These are phyloP conservation scores for Backusella circina DNA, from an alignment of 192 early-diverging fungal species.

Conservation along the genomic window DNA sequence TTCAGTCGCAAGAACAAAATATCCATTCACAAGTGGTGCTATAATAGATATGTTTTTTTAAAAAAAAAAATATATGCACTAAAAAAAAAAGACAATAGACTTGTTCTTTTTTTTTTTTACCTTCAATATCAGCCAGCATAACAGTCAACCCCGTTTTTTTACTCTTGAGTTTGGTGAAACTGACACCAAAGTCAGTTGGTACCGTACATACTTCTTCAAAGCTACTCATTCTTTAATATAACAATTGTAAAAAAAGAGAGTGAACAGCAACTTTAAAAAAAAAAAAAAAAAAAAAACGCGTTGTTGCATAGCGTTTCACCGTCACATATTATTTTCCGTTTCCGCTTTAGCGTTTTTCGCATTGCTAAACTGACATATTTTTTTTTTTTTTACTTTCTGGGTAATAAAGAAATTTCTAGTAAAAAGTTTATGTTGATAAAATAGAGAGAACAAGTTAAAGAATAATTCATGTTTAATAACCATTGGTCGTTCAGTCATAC, in stretches of 20 bases:
- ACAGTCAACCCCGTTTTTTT: constrained; percentile 50
- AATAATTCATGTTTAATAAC: too few species aligned
- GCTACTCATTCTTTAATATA: neutral
- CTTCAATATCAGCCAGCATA: constrained; percentile 49
- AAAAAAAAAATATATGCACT: neutral
- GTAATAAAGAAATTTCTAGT: too few species aligned
- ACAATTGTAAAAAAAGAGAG: neutral
- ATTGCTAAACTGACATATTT: neutral
- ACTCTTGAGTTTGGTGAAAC: constrained; percentile 49
- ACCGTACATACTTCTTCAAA: constrained; percentile 44
- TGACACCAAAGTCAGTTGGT: constrained; percentile 42
- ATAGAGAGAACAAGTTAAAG: too few species aligned
- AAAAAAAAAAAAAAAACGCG: neutral
- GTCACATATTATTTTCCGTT: neutral
- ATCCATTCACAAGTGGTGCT: constrained; percentile 58
- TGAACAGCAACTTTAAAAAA: neutral
- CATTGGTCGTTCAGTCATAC: too few species aligned
- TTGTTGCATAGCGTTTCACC: too few species aligned
- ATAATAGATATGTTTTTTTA: neutral
- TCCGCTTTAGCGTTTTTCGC: neutral
- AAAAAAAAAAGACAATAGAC: too few species aligned
- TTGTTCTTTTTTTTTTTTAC: constrained; percentile 20
- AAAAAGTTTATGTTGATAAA: too few species aligned
- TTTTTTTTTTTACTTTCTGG: too few species aligned
- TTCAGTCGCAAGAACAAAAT: constrained; percentile 55